These are phyloP conservation scores for Aquilaria yunnanensis DNA, from an alignment of 345 rosid genomes.

Conservation along the genomic window DNA sequence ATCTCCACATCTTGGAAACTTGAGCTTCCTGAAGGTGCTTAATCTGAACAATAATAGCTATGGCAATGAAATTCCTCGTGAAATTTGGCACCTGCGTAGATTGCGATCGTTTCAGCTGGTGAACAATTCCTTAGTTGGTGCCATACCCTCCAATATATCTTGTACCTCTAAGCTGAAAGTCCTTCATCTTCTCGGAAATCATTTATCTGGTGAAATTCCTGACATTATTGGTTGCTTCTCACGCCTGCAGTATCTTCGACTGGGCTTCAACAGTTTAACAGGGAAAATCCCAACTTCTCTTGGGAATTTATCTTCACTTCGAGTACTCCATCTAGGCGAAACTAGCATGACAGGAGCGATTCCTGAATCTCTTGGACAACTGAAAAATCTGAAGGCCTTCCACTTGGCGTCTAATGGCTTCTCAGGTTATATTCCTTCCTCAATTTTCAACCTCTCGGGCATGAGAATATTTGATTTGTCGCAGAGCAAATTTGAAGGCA, in stretches of 20 bases:
- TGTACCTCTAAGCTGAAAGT: background rate
- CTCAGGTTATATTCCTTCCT: conserved; percentile 11
- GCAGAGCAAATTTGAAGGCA: background rate
- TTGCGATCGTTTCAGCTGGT: background rate
- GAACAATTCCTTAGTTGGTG: conserved; percentile 13
- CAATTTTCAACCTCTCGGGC: conserved; percentile 14
- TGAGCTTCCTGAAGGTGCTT: conserved; percentile 16
- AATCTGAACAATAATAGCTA: background rate
- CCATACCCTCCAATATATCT: conserved; percentile 16
- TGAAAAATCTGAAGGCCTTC: background rate
- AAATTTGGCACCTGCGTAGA: conserved; percentile 10
- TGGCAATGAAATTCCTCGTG: conserved; percentile 6
- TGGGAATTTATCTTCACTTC: conserved; percentile 17
- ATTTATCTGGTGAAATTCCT: conserved; percentile 3
- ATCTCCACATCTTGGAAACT: conserved; percentile 20
- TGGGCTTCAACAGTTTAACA: background rate
- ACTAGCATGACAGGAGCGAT: conserved; percentile 6
- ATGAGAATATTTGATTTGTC: fast-evolving
- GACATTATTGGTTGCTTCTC: too few species aligned
- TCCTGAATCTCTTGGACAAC: background rate
- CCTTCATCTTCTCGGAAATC: background rate
- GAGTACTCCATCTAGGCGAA: fast-evolving
- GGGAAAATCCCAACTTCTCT: conserved; percentile 10
- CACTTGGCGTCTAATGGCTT: fast-evolving
- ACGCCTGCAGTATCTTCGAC: fast-evolving